phyloP scores from a whole-genome alignment of 768 basidiomycete species.

The Phanerochaete sordida region DNA sequence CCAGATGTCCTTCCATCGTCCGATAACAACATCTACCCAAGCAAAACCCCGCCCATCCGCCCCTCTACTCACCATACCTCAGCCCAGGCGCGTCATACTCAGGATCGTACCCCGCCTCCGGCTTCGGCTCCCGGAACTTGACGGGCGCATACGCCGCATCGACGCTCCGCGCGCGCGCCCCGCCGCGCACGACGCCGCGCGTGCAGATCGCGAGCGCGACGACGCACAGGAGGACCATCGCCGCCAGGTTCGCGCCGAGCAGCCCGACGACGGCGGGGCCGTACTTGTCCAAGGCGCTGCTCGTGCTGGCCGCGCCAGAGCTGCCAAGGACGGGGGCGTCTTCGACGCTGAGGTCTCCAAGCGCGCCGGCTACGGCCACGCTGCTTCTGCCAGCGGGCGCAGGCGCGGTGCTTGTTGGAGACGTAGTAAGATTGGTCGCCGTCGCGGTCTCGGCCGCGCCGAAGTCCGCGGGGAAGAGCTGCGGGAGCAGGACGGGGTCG shows the following conservation, averaged over 20 bases:
- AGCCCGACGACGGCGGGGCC: slow-evolving; percentile 18
- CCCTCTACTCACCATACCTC: not conserved
- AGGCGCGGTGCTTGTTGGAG: not conserved
- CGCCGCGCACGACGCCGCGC: slow-evolving; percentile 1
- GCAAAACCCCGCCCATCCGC: too few species aligned
- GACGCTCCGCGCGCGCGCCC: not conserved
- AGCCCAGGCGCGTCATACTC: not conserved
- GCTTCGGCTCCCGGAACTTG: slow-evolving; percentile 9
- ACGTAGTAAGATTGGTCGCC: not conserved
- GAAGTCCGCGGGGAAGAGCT: not conserved
- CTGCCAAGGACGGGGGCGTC: not conserved
- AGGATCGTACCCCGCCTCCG: not conserved
- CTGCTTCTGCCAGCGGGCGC: not conserved
- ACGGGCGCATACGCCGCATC: slow-evolving; percentile 7
- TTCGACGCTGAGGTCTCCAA: not conserved
- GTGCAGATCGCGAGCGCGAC: slow-evolving; percentile 4
- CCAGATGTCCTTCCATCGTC: too few species aligned
- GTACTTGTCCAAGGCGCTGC: slow-evolving; percentile 14
- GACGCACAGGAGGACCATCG: slow-evolving; percentile 6
- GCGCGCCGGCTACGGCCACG: not conserved
- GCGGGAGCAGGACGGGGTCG: not conserved
- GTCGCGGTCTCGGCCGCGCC: not conserved
- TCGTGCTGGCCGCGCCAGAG: not conserved
- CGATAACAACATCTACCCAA: too few species aligned
- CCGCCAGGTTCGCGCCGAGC: slow-evolving; percentile 11